Evolutionary conservation across 2,329 filamentous ascomycete genomes (phyloP).

Genomic region (Fusarium coffeatum): DNA sequence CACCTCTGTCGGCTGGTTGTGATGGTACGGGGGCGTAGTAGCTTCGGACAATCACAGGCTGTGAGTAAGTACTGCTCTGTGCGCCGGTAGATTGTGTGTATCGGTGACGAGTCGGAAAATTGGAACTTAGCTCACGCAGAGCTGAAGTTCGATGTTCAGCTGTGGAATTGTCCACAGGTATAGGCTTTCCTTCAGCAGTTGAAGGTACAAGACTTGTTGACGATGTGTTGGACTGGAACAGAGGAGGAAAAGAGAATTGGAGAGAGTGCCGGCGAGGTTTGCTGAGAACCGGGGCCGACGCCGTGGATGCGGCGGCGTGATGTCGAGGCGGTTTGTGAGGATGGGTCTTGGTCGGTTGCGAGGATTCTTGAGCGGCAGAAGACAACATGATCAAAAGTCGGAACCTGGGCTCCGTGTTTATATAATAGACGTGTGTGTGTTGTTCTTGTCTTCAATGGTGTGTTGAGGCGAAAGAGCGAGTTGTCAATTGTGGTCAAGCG

Average conservation of each 20-base stretch:
- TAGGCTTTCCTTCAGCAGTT: slow-evolving; percentile 66
- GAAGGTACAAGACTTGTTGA: slow-evolving; percentile 66
- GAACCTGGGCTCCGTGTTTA: slow-evolving; percentile 31
- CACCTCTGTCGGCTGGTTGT: slow-evolving; percentile 49
- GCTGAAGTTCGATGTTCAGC: slow-evolving; percentile 69
- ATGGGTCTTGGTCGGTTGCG: slow-evolving; percentile 34
- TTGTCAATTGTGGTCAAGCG: slow-evolving; percentile 27
- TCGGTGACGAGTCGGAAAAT: slow-evolving; percentile 67
- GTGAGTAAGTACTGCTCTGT: slow-evolving; percentile 69
- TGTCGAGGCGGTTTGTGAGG: slow-evolving; percentile 42
- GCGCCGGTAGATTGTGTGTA: slow-evolving; percentile 68
- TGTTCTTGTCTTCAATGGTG: slow-evolving; percentile 27
- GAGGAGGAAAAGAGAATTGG: slow-evolving; percentile 61
- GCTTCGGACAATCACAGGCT: slow-evolving; percentile 74
- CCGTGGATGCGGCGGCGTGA: slow-evolving; percentile 41
- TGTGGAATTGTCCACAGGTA: slow-evolving; percentile 67
- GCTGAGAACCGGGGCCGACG: slow-evolving; percentile 37
- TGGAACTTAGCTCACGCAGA: slow-evolving; percentile 68
- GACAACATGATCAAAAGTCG: slow-evolving; percentile 34
- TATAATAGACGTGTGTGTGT: slow-evolving; percentile 24
- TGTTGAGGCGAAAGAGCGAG: slow-evolving; percentile 24
- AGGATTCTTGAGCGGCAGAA: slow-evolving; percentile 30
- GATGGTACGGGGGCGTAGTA: slow-evolving; percentile 63
- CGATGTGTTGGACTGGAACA: slow-evolving; percentile 62
- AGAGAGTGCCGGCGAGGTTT: slow-evolving; percentile 53